A percentile compares a stretch with the other conserved stretches of the same genome.
Conservation (phyloP, 352 stramenopile genomes). For the Globisporangium nagaii region DNA sequence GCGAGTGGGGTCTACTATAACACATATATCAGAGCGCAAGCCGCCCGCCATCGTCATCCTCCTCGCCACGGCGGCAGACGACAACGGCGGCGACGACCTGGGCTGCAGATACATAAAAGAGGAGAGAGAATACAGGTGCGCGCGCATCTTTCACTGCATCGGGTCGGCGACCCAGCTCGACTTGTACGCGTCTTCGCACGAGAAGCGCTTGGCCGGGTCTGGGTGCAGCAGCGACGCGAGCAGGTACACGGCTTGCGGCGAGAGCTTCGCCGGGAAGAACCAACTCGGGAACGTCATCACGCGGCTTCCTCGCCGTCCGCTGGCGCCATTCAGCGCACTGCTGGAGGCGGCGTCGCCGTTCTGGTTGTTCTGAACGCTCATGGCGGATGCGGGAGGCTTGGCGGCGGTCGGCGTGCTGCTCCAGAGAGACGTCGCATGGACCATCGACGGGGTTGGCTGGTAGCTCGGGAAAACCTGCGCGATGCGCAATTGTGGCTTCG, state of each 20-base stretch:
- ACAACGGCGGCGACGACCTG: neutral
- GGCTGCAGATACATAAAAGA: constrained; percentile 21
- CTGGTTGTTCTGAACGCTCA: constrained; percentile 4
- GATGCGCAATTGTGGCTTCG: constrained; percentile 1
- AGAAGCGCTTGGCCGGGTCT: constrained; percentile 70
- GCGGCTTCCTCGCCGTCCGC: constrained; percentile 26
- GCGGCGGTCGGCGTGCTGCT: constrained; percentile 5
- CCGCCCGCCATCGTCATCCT: neutral
- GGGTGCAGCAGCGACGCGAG: constrained; percentile 80
- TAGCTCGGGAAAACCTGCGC: constrained; percentile 7
- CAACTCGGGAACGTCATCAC: constrained; percentile 71
- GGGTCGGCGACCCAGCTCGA: constrained; percentile 55
- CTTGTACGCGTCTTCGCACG: constrained; percentile 81
- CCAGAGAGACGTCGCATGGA: constrained; percentile 8
- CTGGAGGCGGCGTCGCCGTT: constrained; percentile 6
- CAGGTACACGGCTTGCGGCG: constrained; percentile 52
- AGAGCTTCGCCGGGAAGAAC: constrained; percentile 81
- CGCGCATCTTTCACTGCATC: constrained; percentile 24
- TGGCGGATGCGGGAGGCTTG: constrained; percentile 7
- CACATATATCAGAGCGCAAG: constrained; percentile 6
- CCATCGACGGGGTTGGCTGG: constrained; percentile 6
- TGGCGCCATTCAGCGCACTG: constrained; percentile 14
- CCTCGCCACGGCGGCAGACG: no score
- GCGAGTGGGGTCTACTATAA: constrained; percentile 5
- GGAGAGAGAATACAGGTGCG: neutral